A percentile compares a stretch with the other conserved stretches of the same genome.
phyloP scores from a whole-genome alignment of 2,329 filamentous ascomycete genomes.

The Aureobasidium lini region DNA sequence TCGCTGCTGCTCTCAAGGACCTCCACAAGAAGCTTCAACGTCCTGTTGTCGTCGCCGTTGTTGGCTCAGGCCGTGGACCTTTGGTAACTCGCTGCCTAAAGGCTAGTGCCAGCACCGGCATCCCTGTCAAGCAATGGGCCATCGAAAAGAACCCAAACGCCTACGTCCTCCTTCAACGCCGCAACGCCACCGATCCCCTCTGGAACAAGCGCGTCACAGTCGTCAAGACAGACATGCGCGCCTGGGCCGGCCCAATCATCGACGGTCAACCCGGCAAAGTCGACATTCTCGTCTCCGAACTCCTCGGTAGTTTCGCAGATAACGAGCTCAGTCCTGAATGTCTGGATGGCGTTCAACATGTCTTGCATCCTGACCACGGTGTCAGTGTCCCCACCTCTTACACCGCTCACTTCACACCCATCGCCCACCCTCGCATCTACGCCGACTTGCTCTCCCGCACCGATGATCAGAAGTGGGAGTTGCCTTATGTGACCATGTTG shows the following conservation, averaged over 20 bases:
- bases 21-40: constrained; percentile 71
- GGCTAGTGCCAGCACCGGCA: constrained; percentile 67
- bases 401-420: constrained; percentile 87
- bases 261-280: constrained; percentile 57
- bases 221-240: constrained; percentile 94
- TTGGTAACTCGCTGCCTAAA: constrained; percentile 79
- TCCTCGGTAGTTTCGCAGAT: constrained; percentile 91
- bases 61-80: constrained; percentile 85
- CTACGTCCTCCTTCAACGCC: constrained; percentile 81
- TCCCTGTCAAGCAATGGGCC: constrained; percentile 79
- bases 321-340: constrained; percentile 97
- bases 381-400: constrained; percentile 93
- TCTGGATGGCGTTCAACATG: constrained; percentile 87
- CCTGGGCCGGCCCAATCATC: constrained; percentile 75
- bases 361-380: constrained; percentile 70
- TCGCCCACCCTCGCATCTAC: constrained; percentile 78
- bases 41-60: constrained; percentile 78
- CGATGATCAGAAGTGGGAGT: constrained; percentile 70
- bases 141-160: constrained; percentile 98
- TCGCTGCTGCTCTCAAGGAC: constrained; percentile 71
- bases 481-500: constrained; percentile 89
- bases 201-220: constrained; percentile 79
- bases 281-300: constrained; percentile 89
- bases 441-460: constrained; percentile 64
- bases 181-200: constrained; percentile 60